Conservation (phyloP, 2,329 filamentous ascomycete genomes). For the Pestalotiopsis sp. region DNA sequence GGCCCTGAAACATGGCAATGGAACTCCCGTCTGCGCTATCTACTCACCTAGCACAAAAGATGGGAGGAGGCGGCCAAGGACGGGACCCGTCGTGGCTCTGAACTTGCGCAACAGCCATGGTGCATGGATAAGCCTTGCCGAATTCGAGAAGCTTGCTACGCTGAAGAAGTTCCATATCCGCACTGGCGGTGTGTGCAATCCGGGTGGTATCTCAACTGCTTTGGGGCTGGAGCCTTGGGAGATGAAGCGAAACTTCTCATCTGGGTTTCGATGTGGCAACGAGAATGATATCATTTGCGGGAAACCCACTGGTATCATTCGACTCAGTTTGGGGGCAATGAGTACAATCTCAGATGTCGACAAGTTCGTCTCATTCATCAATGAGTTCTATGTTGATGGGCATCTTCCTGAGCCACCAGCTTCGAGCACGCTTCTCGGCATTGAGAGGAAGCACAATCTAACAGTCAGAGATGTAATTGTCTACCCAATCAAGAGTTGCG, state of each 20-base stretch:
- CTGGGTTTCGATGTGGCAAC: conserved; percentile 81
- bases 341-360: conserved; percentile 76
- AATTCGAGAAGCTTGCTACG: conserved; percentile 84
- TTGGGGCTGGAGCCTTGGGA: conserved; percentile 79
- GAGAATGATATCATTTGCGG: conserved; percentile 81
- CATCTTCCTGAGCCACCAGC: not conserved
- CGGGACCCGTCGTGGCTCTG: conserved; percentile 81
- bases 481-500: conserved; percentile 95
- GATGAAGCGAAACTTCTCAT: conserved; percentile 80
- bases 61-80: conserved; percentile 35
- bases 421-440: not conserved
- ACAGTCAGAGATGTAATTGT: conserved; percentile 69
- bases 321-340: conserved; percentile 88
- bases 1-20: conserved; percentile 70
- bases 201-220: conserved; percentile 76
- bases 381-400: conserved; percentile 61
- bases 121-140: conserved; percentile 76
- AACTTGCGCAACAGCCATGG: conserved; percentile 73
- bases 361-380: conserved; percentile 69
- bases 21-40: conserved; percentile 63
- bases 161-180: conserved; percentile 81
- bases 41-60: conserved; percentile 50
- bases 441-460: conserved; percentile 30
- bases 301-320: conserved; percentile 85
- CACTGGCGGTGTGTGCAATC: conserved; percentile 89